Evolutionary conservation across 176 grass and related monocot genomes (phyloP), one percentile per base, ranked within the genome.

Genomic region (Hordeum marinum): DNA sequence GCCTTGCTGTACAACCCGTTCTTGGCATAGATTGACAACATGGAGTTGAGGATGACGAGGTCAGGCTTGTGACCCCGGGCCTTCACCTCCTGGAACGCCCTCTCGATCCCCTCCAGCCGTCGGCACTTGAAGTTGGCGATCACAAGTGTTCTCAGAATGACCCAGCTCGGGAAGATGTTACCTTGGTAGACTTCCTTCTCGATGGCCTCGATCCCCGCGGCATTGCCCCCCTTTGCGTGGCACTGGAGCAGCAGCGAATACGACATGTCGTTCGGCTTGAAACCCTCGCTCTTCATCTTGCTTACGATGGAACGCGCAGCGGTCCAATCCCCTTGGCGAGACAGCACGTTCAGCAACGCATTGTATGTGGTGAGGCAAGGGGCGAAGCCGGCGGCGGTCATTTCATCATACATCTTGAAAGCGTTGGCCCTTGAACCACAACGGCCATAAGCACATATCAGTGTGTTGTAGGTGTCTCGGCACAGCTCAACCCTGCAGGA

Each of bases 61-160:
- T 98, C 96, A 12, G 93, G 93, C 18, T 87, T 95, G 85, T 98
- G 95, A 25, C 96, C 96, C 48, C 75, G 85, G 50, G 72, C 88
- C 81, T 95, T 94, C 58, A 98, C 48, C 87, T 94, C 93, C 54
- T 74, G 43, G 70, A 95, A 98, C 26, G 93, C 96, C 73, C 72
- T 89, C 66, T 98, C 87, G 3, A 90, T 89, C 59, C 91, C 93
- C 1, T 80, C 48, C 37, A 94, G 45, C 15, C 82, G 17, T 20
- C 87, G 88, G 42, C 93, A 95, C 77, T 95, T 98, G 77, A 92
- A 95, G 90, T 95, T 95, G 59, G 88, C 89, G 17, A 94, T 88
- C 36, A 98, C 85, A 34, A 95, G 91, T 52, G 91, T 95, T 41
- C 91, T 85, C 87, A 98, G 74, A 10, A 98, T 93, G 21, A 93